These are phyloP conservation scores for Gossypium turneri DNA, from an alignment of 345 rosid genomes.

Conservation along the genomic window DNA sequence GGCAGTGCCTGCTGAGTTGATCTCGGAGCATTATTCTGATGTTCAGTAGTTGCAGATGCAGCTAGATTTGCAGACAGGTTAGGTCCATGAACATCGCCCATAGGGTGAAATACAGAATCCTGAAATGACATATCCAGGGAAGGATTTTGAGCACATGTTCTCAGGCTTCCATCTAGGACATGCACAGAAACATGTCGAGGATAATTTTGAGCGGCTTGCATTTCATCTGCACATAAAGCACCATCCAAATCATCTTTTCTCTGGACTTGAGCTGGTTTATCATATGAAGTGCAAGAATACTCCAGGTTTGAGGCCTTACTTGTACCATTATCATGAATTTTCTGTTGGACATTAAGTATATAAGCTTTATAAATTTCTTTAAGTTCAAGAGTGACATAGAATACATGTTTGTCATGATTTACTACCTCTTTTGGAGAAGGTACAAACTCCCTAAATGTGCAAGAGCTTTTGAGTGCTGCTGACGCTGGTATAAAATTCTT, in stretches of 20 bases:
- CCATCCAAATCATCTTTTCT: slow-evolving; percentile 29
- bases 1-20: slow-evolving; percentile 49
- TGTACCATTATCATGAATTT: slow-evolving; percentile 39
- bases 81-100: slow-evolving; percentile 42
- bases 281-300: slow-evolving; percentile 28
- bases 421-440: slow-evolving; percentile 46
- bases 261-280: slow-evolving; percentile 35
- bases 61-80: slow-evolving; percentile 39
- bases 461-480: slow-evolving; percentile 31
- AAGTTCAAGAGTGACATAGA: slow-evolving; percentile 26
- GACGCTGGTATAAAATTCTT: slow-evolving; percentile 38
- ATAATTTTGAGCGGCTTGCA: slow-evolving; percentile 51
- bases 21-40: slow-evolving; percentile 36
- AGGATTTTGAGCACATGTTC: slow-evolving; percentile 41
- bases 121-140: slow-evolving; percentile 35
- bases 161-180: slow-evolving; percentile 50
- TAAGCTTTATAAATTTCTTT: slow-evolving; percentile 32
- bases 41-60: slow-evolving; percentile 53
- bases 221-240: slow-evolving; percentile 35
- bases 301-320: slow-evolving; percentile 42
- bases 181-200: slow-evolving; percentile 69
- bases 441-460: slow-evolving; percentile 56
- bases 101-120: slow-evolving; percentile 45
- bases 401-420: slow-evolving; percentile 25
- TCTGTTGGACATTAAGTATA: slow-evolving; percentile 39